A percentile compares a stretch with the other conserved stretches of the same genome.
phyloP scores from a whole-genome alignment of 1,284 basidiomycete species.

The Puccinia polysora region DNA sequence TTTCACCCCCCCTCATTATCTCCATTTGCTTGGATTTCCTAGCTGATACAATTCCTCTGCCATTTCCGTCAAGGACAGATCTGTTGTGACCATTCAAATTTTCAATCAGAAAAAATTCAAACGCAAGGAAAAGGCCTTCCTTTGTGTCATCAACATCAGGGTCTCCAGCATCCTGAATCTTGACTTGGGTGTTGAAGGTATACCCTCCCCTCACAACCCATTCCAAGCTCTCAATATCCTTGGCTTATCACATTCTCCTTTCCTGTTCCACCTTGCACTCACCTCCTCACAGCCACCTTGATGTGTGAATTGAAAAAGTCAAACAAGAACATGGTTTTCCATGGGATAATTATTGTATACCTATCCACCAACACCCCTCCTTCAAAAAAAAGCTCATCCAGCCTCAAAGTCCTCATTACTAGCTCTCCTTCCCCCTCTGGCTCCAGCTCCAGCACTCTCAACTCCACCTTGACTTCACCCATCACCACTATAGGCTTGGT shows the following conservation, averaged over 20 bases:
- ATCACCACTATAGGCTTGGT: too few species aligned
- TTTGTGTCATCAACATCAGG: conserved; percentile 86
- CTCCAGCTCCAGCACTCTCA: too few species aligned
- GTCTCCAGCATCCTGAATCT: conserved; percentile 82
- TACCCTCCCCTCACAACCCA: background rate
- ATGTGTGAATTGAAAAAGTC: conserved; percentile 77
- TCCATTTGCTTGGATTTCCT: background rate
- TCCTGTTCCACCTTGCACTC: background rate
- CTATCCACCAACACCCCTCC: too few species aligned
- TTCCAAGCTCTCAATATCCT: background rate
- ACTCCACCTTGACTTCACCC: too few species aligned
- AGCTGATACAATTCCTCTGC: background rate
- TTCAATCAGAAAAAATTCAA: conserved; percentile 98
- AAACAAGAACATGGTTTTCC: conserved; percentile 76
- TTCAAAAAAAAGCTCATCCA: too few species aligned
- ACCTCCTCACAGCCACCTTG: conserved; percentile 53
- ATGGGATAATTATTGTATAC: too few species aligned
- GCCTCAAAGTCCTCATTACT: too few species aligned
- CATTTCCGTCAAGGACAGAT: conserved; percentile 64
- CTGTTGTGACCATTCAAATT: conserved; percentile 86
- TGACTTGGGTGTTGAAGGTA: conserved; percentile 77
- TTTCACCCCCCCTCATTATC: conserved; percentile 3
- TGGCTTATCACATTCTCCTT: background rate
- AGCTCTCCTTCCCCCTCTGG: too few species aligned
- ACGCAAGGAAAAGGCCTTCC: conserved; percentile 85